Conservation (phyloP, 345 rosid genomes). For the Citropsis articulata region DNA sequence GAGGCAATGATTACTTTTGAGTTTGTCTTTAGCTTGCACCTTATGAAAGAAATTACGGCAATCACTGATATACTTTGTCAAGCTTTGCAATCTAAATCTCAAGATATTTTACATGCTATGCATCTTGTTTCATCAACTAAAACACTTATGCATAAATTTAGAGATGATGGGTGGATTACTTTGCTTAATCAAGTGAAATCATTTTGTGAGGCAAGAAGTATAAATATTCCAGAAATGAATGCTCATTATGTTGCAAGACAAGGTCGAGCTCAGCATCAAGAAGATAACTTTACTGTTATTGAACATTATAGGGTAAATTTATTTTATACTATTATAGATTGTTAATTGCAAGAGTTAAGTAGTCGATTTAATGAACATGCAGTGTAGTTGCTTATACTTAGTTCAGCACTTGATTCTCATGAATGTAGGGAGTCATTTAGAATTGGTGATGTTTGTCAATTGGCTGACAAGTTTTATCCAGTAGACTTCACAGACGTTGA, state of each 20-base stretch:
- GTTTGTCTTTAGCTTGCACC: not conserved
- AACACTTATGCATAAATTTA: not conserved
- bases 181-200: not conserved
- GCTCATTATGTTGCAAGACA: not conserved
- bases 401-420: not conserved
- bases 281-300: not conserved
- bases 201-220: not conserved
- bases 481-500: not conserved
- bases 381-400: not conserved
- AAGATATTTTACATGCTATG: not conserved
- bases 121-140: not conserved
- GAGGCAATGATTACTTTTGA: not conserved
- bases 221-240: not conserved
- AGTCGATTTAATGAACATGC: too few species aligned
- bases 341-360: not conserved
- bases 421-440: too few species aligned
- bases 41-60: not conserved
- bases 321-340: not conserved
- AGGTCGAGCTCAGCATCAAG: not conserved
- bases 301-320: not conserved
- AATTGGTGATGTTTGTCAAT: not conserved
- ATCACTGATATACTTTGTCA: not conserved
- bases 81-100: not conserved
- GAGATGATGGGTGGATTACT: not conserved
- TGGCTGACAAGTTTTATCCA: not conserved